phyloP scores from a whole-genome alignment of 2,329 filamentous ascomycete genomes.

The Fusarium sp. region DNA sequence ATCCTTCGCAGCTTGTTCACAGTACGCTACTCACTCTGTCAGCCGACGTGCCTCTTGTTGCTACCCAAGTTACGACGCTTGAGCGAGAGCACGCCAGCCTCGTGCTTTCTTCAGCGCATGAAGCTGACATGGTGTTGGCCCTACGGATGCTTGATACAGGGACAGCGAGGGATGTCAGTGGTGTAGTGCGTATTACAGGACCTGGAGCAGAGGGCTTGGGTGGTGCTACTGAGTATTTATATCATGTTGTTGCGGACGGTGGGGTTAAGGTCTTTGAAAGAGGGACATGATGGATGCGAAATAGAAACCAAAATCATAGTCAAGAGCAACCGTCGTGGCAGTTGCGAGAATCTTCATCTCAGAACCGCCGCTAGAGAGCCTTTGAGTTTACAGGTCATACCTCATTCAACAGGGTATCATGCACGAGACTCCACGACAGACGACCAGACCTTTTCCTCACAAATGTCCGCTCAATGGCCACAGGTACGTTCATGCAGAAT shows the following conservation, averaged over 20 bases:
- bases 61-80: conserved; percentile 67
- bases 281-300: conserved; percentile 56
- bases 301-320: background rate
- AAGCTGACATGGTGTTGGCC: conserved; percentile 75
- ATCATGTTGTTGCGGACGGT: conserved; percentile 82
- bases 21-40: conserved; percentile 73
- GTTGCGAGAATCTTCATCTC: background rate
- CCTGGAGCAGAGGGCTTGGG: conserved; percentile 44
- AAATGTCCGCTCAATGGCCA: background rate
- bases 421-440: background rate
- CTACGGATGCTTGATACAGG: conserved; percentile 85
- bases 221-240: conserved; percentile 78
- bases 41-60: conserved; percentile 79
- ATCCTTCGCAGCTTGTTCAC: conserved; percentile 63
- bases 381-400: background rate
- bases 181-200: conserved; percentile 80
- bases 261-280: conserved; percentile 85
- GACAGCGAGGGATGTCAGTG: conserved; percentile 89
- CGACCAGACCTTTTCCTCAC: background rate
- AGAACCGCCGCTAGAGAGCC: background rate
- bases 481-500: conserved; percentile 44
- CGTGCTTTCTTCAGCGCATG: conserved; percentile 76
- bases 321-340: background rate
- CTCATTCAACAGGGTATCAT: background rate
- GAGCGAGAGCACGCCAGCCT: conserved; percentile 79